Base-by-base conservation (phyloP, 1,284 basidiomycete species). In the Apiotrichum brassicae region DNA sequence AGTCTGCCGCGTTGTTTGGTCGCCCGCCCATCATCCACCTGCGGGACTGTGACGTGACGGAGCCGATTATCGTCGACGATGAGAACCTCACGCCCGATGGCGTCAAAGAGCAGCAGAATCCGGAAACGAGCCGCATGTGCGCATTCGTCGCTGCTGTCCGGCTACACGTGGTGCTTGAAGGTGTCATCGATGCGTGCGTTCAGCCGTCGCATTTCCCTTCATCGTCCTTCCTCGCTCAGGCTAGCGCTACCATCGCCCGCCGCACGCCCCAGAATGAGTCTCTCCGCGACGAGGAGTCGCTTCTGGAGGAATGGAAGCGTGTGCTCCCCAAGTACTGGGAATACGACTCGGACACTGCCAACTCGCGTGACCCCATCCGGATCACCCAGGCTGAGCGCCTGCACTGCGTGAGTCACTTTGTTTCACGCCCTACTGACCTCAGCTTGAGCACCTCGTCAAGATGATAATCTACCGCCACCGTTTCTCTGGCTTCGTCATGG, bases 361-460 rank as follows among this genome's bases (percentile, higher is more conserved):
- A 81, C n/a, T 85, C 83, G 62, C 82, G 85, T 19, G 88, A 93
- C 72, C 87, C 87, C 6, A 84, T 92, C 51, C 79, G 88, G 16
- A 78, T 92, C 50, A 92, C 88, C 1, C 89, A 92, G 72, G 84
- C 87, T 0, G 86, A 87, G 60, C 78, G 88, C 50, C 68, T 92
- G 46, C 83, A 89, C 62, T 91, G 87, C 60, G 40, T 42, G 13
- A 22, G 40, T 64, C 9, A 30, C 28, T 9, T 30, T 14, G 9
- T 14, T 14, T 8, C 28, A 30, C 14, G 9, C 28, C 8, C 28
- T 30, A n/a, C 24, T 41, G n/a, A 30, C 28, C 11, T 32, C n/a
- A 42, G 40, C 79, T 85, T 20, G 86, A 89, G 67, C 86, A 89
- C 62, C 86, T 85, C 61, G 84, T 87, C 51, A 77, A 87, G 55